A percentile compares a stretch with the other conserved stretches of the same genome.
Evolutionary conservation across 1,284 basidiomycete species (phyloP).

Genomic region (Lignosus rhinocerotis): DNA sequence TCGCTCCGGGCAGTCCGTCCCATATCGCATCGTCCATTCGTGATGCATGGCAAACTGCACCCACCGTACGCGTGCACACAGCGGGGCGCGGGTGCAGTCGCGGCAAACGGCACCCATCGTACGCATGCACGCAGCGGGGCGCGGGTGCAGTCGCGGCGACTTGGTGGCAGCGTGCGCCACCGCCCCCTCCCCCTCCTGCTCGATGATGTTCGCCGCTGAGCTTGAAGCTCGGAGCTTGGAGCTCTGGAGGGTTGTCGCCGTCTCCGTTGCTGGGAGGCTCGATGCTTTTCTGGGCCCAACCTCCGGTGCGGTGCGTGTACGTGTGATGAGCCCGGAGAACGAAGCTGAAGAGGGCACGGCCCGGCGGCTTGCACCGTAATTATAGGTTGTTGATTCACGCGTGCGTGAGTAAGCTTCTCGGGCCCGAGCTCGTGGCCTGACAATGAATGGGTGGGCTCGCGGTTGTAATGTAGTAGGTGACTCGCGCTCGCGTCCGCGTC

Average conservation of each 20-base stretch:
- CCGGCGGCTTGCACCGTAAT: not conserved
- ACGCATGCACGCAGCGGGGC: not conserved
- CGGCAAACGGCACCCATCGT: not conserved
- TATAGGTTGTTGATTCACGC: not conserved
- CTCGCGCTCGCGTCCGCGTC: no score
- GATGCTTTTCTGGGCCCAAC: not conserved
- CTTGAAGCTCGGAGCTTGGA: not conserved
- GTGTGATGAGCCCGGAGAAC: not conserved
- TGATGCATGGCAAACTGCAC: not conserved
- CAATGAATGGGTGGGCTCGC: no score
- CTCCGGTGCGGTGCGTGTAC: not conserved
- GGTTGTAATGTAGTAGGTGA: no score
- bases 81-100: conserved; percentile 4
- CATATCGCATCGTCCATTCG: not conserved
- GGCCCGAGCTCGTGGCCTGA: conserved; percentile 2
- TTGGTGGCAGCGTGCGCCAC: conserved; percentile 7
- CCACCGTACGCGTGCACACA: not conserved
- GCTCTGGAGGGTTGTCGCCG: not conserved
- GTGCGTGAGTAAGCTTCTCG: not conserved
- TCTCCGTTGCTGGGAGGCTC: not conserved
- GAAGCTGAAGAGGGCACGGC: not conserved
- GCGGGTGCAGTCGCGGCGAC: conserved; percentile 14
- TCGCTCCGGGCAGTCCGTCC: no score
- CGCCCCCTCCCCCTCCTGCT: no score
- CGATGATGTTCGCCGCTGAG: not conserved